These are phyloP conservation scores for Nakazawaea laoshanensis DNA, from an alignment of 805 yeast species.

Conservation along the genomic window DNA sequence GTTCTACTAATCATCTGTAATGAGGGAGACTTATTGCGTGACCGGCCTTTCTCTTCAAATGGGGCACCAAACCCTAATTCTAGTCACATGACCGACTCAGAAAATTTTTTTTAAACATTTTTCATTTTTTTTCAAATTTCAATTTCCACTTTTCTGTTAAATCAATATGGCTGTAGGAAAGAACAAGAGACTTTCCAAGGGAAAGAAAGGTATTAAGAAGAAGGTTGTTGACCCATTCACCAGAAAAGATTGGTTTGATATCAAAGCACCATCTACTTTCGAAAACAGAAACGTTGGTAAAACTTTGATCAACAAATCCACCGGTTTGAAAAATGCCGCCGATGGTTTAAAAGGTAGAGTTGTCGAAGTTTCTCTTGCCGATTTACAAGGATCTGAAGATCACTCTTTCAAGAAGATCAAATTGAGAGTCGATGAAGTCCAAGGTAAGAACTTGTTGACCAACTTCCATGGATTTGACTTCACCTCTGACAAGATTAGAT, in stretches of 20 bases:
- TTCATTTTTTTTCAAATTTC: not conserved
- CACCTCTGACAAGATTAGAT: slow-evolving; percentile 95
- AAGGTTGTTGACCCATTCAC: slow-evolving; percentile 99
- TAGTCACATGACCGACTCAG: slow-evolving; percentile 1
- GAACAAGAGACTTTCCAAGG: slow-evolving; percentile 74
- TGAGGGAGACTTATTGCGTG: slow-evolving; percentile 5
- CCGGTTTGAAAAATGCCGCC: slow-evolving; percentile 96
- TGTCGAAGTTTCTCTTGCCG: slow-evolving; percentile 92
- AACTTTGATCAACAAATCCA: slow-evolving; percentile 95
- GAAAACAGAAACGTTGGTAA: slow-evolving; percentile 98
- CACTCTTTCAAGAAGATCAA: slow-evolving; percentile 96
- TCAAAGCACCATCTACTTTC: slow-evolving; percentile 97
- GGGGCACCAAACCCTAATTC: no score
- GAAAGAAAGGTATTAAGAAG: slow-evolving; percentile 98
- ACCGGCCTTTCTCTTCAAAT: slow-evolving; percentile 8
- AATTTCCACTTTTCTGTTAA: not conserved
- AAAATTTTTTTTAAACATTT: not conserved
- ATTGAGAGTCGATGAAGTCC: slow-evolving; percentile 98
- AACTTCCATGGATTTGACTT: slow-evolving; percentile 99
- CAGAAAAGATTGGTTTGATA: slow-evolving; percentile 98
- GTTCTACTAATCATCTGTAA: not conserved
- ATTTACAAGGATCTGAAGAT: slow-evolving; percentile 97
- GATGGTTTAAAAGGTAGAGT: slow-evolving; percentile 98
- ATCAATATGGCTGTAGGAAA: slow-evolving; percentile 51
- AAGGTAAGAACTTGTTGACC: slow-evolving; percentile 96